Evolutionary conservation across 2,329 filamentous ascomycete species (phyloP), one percentile per base, ranked within the genome.

Genomic region (Penicillium sp.): DNA sequence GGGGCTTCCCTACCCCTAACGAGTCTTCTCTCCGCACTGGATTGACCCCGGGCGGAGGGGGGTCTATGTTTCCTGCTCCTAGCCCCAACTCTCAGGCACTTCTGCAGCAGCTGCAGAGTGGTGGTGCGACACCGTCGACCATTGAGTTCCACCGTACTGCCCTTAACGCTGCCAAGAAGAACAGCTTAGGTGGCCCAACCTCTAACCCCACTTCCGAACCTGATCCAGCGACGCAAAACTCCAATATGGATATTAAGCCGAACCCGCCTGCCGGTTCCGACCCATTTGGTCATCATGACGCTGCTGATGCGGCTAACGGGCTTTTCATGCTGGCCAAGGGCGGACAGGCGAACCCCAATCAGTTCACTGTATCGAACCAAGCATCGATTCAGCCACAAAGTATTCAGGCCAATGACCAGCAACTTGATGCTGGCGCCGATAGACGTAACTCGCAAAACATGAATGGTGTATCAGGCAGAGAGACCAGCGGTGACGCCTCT

Each of bases 91-190:
- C 88, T 0, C 85, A 89, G 72, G 85, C 86, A 43, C 72, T 96
- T 6, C 88, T 90, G 69, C 84, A 85, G 53, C 84, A 86, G 57
- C 74, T 93, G 33, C 83, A 87, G 57, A 87, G 81, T 64, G 87
- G 87, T 57, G 86, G 85, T 49, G 86, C 88, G 4, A 98, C 93
- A 1, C 93, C 93, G 8, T 84, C 85, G 53, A 95, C 91, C 0
- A 74, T 95, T 43, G 93, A 97, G 63, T 98, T 98, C 62, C 91
- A 97, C 62, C 85, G 91, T 52, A 95, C 91, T 56, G 93, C 91
- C 24, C 74, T 97, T 69, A 88, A n/a, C n/a, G n/a, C 87, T 19
- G 83, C 83, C 10, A 85, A 85, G 66, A 75, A 75, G 61, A 71
- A 80, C 41, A 74, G 75, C 55, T 67, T 69, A 51, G 67, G 65